These are phyloP conservation scores for Tulasnella sp. DNA, from an alignment of 768 basidiomycete genomes.

Conservation along the genomic window DNA sequence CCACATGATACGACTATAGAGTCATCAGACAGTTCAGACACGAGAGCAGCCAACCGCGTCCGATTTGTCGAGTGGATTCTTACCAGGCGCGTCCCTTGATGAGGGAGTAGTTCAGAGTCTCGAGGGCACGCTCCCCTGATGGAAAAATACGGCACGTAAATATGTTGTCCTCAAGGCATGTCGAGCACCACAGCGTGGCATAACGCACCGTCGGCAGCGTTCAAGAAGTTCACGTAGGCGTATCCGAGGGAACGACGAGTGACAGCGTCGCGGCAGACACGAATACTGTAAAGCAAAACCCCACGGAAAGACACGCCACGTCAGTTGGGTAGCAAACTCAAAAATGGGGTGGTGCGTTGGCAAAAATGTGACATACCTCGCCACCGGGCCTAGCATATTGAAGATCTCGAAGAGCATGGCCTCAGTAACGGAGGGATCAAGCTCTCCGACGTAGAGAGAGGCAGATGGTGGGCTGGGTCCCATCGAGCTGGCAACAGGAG, in stretches of 20 bases:
- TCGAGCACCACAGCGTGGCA: not conserved
- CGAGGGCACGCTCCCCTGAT: slow-evolving; percentile 90
- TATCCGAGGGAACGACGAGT: slow-evolving; percentile 99
- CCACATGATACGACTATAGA: slow-evolving; percentile 98
- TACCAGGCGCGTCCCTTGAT: slow-evolving; percentile 97
- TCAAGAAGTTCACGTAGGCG: slow-evolving; percentile 99
- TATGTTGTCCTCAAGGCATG: too few relatives aligned
- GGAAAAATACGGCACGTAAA: slow-evolving; percentile 3
- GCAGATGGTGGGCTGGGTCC: slow-evolving; percentile 58
- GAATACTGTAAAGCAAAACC: slow-evolving; percentile 51
- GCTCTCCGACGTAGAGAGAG: slow-evolving; percentile 97
- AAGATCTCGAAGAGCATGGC: slow-evolving; percentile 99
- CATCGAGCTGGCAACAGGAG: slow-evolving; percentile 26
- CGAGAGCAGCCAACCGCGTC: not conserved
- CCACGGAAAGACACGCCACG: slow-evolving; percentile 10
- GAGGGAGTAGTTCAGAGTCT: slow-evolving; percentile 97
- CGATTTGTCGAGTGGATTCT: slow-evolving; percentile 21
- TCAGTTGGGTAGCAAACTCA: slow-evolving; percentile 11
- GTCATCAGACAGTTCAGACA: not conserved
- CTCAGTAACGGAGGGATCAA: slow-evolving; percentile 95
- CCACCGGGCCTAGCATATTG: slow-evolving; percentile 99
- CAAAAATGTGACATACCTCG: slow-evolving; percentile 51
- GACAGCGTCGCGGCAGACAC: slow-evolving; percentile 99
- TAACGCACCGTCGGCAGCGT: slow-evolving; percentile 72
- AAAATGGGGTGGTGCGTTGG: not conserved